Conservation (phyloP, 2,329 filamentous ascomycete species). For the Diaporthe velutina region DNA sequence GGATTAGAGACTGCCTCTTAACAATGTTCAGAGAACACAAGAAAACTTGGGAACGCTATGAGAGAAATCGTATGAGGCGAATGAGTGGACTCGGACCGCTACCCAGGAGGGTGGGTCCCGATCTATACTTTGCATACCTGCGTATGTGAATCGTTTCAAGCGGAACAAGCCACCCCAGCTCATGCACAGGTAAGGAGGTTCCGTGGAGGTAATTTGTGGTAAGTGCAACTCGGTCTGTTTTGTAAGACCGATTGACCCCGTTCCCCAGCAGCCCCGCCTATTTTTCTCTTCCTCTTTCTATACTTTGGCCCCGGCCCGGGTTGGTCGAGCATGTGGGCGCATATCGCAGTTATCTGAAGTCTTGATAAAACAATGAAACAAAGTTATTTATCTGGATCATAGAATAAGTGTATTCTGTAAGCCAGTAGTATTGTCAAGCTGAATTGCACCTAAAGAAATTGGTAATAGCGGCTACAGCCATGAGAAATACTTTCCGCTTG, state of each 20-base stretch:
- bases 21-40: background rate
- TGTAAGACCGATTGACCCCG: background rate
- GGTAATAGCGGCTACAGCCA: background rate
- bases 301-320: too few species aligned
- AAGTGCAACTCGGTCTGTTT: background rate
- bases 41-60: too few species aligned
- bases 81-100: rapidly evolving
- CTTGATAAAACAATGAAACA: background rate
- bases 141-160: background rate
- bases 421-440: background rate
- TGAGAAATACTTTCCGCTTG: background rate
- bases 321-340: background rate
- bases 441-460: background rate
- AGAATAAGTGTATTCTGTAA: background rate
- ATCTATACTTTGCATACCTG: background rate
- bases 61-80: background rate
- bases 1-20: background rate
- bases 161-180: background rate
- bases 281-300: background rate
- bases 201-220: too few species aligned
- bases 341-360: background rate
- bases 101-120: background rate
- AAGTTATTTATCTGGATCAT: background rate
- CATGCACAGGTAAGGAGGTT: background rate
- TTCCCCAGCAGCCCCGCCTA: background rate